phyloP scores from a whole-genome alignment of 1,139 yeast genomes.

The Saccharomycopsis hybrid region DNA sequence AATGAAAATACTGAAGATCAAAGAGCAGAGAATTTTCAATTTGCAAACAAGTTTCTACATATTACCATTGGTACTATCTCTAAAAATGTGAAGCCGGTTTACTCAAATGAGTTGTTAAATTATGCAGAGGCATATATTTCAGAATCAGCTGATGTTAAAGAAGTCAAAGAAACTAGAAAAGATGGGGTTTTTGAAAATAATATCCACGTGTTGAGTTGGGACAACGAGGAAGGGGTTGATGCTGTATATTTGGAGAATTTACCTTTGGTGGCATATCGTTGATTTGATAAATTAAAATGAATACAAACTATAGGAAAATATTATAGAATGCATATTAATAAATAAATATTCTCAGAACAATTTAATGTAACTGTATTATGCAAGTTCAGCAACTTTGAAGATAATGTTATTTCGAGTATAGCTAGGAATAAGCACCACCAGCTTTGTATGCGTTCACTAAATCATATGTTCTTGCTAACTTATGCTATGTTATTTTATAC shows the following conservation, averaged over 20 bases:
- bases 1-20: conserved; percentile 27
- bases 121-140: not conserved
- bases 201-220: conserved; percentile 24
- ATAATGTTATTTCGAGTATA: too few relatives aligned
- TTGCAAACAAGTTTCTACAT: conserved; percentile 51
- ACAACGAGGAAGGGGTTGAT: not conserved
- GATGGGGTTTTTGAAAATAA: conserved; percentile 22
- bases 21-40: conserved; percentile 23
- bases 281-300: too few relatives aligned
- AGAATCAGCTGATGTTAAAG: not conserved
- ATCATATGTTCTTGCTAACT: too few relatives aligned
- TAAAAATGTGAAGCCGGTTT: conserved; percentile 42
- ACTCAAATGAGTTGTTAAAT: conserved; percentile 36
- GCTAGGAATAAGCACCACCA: too few relatives aligned
- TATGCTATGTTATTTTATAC: too few relatives aligned
- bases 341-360: too few relatives aligned
- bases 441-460: too few relatives aligned
- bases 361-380: too few relatives aligned
- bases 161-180: too few relatives aligned
- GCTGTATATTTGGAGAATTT: conserved; percentile 4
- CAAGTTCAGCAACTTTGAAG: too few relatives aligned
- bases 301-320: too few relatives aligned
- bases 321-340: too few relatives aligned
- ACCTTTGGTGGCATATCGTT: conserved; percentile 9
- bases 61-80: conserved; percentile 66